phyloP scores from a whole-genome alignment of 1,284 basidiomycete species.

The Puccinia coronata region DNA sequence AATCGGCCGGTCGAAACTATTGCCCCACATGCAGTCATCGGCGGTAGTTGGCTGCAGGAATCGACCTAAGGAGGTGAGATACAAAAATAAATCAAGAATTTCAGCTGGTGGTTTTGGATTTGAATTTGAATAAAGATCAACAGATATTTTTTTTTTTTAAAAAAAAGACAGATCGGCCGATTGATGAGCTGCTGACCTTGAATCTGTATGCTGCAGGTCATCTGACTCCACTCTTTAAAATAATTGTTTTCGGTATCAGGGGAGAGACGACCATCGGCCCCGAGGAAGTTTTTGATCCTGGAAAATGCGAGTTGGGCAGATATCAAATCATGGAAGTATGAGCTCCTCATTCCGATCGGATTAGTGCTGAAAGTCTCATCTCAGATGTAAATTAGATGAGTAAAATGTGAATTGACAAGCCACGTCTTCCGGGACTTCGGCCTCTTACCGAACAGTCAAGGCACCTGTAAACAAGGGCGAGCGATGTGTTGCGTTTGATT shows the following conservation, averaged over 20 bases:
- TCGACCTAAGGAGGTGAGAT: conserved; percentile 22
- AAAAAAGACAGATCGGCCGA: background rate
- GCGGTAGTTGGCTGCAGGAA: conserved; percentile 33
- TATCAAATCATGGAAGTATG: too few species aligned
- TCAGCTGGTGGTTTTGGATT: too few species aligned
- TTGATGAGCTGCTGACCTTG: conserved; percentile 30
- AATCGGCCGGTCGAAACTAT: conserved; percentile 46
- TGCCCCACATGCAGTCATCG: conserved; percentile 46
- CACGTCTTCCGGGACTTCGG: background rate
- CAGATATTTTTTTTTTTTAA: background rate
- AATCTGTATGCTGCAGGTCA: conserved; percentile 48
- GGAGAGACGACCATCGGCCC: conserved; percentile 6
- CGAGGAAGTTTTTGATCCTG: conserved; percentile 45
- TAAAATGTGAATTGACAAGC: background rate
- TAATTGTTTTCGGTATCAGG: conserved; percentile 36
- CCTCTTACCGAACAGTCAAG: conserved; percentile 33
- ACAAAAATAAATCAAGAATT: too few species aligned
- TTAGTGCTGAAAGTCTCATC: too few species aligned
- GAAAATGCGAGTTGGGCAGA: background rate
- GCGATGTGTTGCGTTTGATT: background rate
- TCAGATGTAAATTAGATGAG: too few species aligned
- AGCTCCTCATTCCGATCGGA: too few species aligned
- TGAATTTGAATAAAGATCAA: too few species aligned
- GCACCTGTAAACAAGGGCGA: background rate
- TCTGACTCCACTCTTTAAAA: conserved; percentile 28